phyloP scores from a whole-genome alignment of 2,329 filamentous ascomycete species.

The Trichoderma arundinaceum region DNA sequence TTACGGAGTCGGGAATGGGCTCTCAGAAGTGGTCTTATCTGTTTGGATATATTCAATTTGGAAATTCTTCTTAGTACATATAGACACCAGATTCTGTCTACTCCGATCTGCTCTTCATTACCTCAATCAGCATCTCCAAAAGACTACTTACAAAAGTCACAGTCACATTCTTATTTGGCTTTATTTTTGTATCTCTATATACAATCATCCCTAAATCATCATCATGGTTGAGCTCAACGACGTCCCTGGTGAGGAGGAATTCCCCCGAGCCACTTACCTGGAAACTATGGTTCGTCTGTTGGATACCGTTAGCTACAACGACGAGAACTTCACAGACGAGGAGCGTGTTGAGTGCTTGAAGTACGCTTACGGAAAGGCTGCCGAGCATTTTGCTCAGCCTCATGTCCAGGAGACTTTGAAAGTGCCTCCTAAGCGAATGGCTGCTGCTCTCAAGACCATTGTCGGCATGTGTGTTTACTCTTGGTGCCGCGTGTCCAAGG shows the following conservation, averaged over 20 bases:
- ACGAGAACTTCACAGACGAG: slow-evolving; percentile 33
- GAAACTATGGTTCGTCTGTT: slow-evolving; percentile 33
- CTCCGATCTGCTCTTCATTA: not conserved
- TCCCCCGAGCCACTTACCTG: slow-evolving; percentile 28
- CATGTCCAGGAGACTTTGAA: slow-evolving; percentile 29
- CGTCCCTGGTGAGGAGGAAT: slow-evolving; percentile 9
- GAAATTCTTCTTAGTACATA: not conserved
- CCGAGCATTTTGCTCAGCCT: slow-evolving; percentile 35
- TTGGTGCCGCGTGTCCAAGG: slow-evolving; percentile 37
- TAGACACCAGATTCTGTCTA: not conserved
- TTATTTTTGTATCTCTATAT: not conserved
- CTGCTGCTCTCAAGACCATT: slow-evolving; percentile 35
- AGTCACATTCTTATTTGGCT: not conserved
- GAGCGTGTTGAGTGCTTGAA: slow-evolving; percentile 24
- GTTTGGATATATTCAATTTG: not conserved
- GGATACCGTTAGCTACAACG: slow-evolving; percentile 34
- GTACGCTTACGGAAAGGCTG: slow-evolving; percentile 34
- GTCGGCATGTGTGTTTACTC: slow-evolving; percentile 41
- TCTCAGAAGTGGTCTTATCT: not conserved
- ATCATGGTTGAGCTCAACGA: not conserved
- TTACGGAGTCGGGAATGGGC: not conserved
- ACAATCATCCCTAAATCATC: not conserved
- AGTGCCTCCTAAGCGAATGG: slow-evolving; percentile 30
- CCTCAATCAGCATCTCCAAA: not conserved
- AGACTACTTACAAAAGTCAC: not conserved